These are phyloP conservation scores for Saccharomycopsis fermentans DNA, from an alignment of 805 yeast species.

Conservation along the genomic window DNA sequence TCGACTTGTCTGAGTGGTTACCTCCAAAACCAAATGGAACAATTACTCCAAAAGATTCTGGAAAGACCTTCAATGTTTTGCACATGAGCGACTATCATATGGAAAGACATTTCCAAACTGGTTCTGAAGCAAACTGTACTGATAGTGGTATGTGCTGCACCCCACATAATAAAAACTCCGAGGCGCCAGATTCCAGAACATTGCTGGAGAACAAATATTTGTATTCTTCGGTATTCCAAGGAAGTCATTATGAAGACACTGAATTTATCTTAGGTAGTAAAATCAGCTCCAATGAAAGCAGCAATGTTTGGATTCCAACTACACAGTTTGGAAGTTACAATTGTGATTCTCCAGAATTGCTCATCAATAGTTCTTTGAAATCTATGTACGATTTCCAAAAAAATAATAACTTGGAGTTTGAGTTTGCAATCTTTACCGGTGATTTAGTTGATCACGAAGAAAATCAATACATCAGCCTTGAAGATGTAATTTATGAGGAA, in stretches of 20 bases:
- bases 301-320: constrained; percentile 40
- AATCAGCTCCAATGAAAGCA: constrained; percentile 18
- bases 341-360: constrained; percentile 58
- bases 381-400: constrained; percentile 30
- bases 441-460: constrained; percentile 65
- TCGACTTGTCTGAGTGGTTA: constrained; percentile 36
- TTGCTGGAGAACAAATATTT: neutral
- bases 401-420: constrained; percentile 31
- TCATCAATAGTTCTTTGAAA: constrained; percentile 48
- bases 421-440: constrained; percentile 62
- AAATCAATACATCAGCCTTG: constrained; percentile 32
- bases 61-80: constrained; percentile 45
- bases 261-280: constrained; percentile 25
- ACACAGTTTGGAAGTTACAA: constrained; percentile 49
- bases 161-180: constrained; percentile 33
- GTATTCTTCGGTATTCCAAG: constrained; percentile 22
- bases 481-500: constrained; percentile 45
- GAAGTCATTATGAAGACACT: constrained; percentile 25
- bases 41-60: constrained; percentile 32
- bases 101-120: constrained; percentile 43
- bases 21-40: constrained; percentile 34
- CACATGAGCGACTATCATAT: constrained; percentile 62
- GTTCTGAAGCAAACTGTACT: constrained; percentile 50
- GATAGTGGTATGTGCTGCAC: constrained; percentile 48
- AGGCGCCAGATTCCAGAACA: constrained; percentile 20